Evolutionary conservation across 768 basidiomycete species (phyloP).

Genomic region (Tricholoma hemisulphureum): DNA sequence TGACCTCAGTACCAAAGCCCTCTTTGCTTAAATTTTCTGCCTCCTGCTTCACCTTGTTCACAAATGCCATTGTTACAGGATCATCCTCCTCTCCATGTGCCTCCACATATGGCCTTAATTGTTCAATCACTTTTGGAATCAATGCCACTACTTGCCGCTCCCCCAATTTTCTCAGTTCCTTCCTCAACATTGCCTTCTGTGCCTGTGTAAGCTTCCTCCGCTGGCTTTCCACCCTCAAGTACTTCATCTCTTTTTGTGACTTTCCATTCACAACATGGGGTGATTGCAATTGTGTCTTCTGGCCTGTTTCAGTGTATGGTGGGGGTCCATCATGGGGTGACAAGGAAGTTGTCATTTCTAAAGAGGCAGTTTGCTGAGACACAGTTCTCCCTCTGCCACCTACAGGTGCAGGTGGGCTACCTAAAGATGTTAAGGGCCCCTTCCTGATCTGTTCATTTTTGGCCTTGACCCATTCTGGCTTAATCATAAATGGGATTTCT

Average conservation of each 20-base stretch:
- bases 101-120: conserved; percentile 87
- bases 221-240: conserved; percentile 38
- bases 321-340: conserved; percentile 16
- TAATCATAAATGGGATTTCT: conserved; percentile 95
- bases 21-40: conserved; percentile 95
- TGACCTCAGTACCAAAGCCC: conserved; percentile 93
- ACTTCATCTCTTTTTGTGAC: no score
- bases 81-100: conserved; percentile 84
- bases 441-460: conserved; percentile 65
- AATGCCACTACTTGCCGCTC: conserved; percentile 73
- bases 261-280: no score
- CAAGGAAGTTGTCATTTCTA: conserved; percentile 2
- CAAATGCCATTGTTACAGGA: conserved; percentile 77
- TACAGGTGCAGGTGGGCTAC: conserved; percentile 11
- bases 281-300: no score
- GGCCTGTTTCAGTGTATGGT: no score
- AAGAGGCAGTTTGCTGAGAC: conserved; percentile 8
- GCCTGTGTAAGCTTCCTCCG: conserved; percentile 73
- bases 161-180: conserved; percentile 77
- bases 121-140: conserved; percentile 76
- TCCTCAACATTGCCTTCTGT: conserved; percentile 79
- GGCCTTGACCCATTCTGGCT: conserved; percentile 85
- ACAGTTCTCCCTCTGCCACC: not conserved
- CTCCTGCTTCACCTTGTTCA: conserved; percentile 73
- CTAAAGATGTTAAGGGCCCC: conserved; percentile 20